Conservation (phyloP, 768 basidiomycete species). For the Termitomyces sp. region DNA sequence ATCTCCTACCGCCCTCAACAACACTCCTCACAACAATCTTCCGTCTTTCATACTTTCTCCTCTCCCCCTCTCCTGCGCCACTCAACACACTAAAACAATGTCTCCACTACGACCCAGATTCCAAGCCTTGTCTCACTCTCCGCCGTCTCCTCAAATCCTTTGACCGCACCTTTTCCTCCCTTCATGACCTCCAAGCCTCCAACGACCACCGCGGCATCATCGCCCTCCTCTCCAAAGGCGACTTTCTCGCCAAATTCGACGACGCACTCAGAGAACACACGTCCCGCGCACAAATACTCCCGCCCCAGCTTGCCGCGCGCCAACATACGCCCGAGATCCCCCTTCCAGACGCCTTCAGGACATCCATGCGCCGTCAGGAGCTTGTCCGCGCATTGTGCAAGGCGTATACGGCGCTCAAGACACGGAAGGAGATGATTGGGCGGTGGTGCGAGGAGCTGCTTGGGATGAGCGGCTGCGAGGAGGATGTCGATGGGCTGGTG, state of each 20-base stretch:
- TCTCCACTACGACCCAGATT: conserved; percentile 91
- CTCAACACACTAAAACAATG: conserved; percentile 85
- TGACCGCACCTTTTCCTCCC: conserved; percentile 66
- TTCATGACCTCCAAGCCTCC: conserved; percentile 56
- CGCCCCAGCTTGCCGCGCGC: conserved; percentile 18
- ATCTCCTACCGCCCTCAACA: conserved; percentile 66
- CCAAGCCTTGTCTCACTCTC: conserved; percentile 68
- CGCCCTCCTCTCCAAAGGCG: conserved; percentile 54
- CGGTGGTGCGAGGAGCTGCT: conserved; percentile 71
- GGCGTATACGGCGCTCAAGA: conserved; percentile 62
- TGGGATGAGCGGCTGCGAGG: conserved; percentile 55
- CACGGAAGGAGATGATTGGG: conserved; percentile 40
- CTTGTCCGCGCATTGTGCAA: conserved; percentile 68
- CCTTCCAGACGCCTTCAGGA: conserved; percentile 45
- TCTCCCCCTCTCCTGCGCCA: conserved; percentile 56
- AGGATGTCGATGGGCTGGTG: conserved; percentile 75
- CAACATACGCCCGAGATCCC: conserved; percentile 30
- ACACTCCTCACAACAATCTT: conserved; percentile 67
- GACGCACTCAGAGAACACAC: conserved; percentile 54
- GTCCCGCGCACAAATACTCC: conserved; percentile 30
- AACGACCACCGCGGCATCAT: conserved; percentile 68
- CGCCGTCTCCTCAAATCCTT: conserved; percentile 75
- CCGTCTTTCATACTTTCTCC: conserved; percentile 77
- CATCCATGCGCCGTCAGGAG: conserved; percentile 54
- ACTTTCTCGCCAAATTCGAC: conserved; percentile 57